Conservation (phyloP, 345 rosid species). For the Salix exigua region DNA sequence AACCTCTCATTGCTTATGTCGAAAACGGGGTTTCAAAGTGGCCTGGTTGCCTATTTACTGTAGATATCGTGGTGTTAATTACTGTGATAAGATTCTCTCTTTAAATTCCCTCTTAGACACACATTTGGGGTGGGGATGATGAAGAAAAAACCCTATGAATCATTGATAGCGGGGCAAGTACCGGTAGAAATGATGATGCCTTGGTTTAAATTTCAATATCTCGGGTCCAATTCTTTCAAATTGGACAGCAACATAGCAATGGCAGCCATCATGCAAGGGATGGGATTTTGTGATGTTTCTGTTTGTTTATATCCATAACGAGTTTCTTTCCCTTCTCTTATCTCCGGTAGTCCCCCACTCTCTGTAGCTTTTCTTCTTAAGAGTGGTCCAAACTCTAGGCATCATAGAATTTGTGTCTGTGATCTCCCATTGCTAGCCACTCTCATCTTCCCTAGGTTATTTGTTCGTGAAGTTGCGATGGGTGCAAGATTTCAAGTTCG, state of each 20-base stretch:
- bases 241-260: constrained; percentile 2
- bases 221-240: constrained; percentile 10
- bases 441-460: not conserved
- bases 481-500: no score
- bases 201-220: not conserved
- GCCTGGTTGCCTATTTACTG: not conserved
- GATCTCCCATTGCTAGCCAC: not conserved
- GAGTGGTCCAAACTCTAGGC: constrained; percentile 11
- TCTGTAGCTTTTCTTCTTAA: not conserved
- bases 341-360: not conserved
- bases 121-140: not conserved
- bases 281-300: constrained; percentile 12
- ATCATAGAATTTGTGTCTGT: not conserved
- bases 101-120: not conserved
- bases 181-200: not conserved
- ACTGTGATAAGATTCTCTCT: no score
- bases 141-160: not conserved
- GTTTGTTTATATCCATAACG: constrained; percentile 1
- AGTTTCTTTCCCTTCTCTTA: not conserved
- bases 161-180: not conserved
- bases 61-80: not conserved
- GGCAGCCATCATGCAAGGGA: constrained; percentile 1
- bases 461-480: not conserved
- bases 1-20: not conserved
- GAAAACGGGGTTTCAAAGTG: not conserved